phyloP scores from a whole-genome alignment of 139 green algal genomes.

The Raphidocelis subcapitata region DNA sequence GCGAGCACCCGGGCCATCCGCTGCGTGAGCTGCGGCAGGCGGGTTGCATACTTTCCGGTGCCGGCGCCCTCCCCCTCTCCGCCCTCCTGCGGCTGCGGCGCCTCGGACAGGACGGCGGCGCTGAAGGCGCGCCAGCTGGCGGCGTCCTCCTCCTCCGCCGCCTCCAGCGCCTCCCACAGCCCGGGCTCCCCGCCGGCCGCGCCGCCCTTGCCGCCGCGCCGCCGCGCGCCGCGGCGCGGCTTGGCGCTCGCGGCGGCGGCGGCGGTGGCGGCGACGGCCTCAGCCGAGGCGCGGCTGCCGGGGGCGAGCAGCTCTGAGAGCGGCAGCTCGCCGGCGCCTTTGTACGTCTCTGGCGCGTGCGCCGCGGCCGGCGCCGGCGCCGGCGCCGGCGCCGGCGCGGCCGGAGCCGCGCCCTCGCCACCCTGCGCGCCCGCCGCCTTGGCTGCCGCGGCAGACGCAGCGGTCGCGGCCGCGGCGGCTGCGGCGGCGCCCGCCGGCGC shows the following conservation, averaged over 20 bases:
- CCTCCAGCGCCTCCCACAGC: constrained; percentile 7
- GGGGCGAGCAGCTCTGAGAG: too few species aligned
- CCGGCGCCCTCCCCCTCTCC: neutral
- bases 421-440: constrained; percentile 11
- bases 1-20: constrained; percentile 26
- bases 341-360: too few species aligned
- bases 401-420: neutral
- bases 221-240: too few species aligned
- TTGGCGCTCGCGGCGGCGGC: too few species aligned
- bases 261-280: too few species aligned
- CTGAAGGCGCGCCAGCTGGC: neutral
- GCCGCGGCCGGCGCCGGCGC: neutral
- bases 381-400: neutral
- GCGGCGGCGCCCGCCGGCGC: constrained; percentile 34
- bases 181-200: too few species aligned
- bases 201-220: too few species aligned
- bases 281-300: neutral
- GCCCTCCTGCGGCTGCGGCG: neutral
- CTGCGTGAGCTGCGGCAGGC: constrained; percentile 39
- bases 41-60: neutral
- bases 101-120: neutral
- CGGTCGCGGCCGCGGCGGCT: constrained; percentile 8
- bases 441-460: constrained; percentile 8
- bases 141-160: neutral
- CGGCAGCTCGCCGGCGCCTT: too few species aligned